Base-by-base conservation (phyloP, 2,329 filamentous ascomycete species). In the Aspergillus transmontanensis region DNA sequence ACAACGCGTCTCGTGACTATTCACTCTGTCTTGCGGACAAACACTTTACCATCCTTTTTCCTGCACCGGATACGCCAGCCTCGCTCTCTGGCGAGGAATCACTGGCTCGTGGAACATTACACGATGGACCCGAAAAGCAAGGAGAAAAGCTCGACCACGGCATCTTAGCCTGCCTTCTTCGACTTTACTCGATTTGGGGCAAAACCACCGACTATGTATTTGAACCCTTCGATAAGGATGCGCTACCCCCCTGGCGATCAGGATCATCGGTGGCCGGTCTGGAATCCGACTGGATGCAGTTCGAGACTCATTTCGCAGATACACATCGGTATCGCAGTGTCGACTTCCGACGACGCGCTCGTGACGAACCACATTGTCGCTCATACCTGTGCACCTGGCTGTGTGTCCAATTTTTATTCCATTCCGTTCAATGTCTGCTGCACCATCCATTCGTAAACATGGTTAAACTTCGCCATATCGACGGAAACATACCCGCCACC, bases 401-500 rank as follows among this genome's bases (percentile, higher is more conserved):
- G 3, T 72, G 65, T 57, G 69, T 71, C 10, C 72, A 73, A 43
- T 72, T 73, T 9, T 60, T 73, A 19, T 68, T 72, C 19, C 71
- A 73, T 55, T 70, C 68, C 2, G 63, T 71, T 19, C 70, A 70
- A 26, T 67, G 66, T 41, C 45, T 72, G 7, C 58, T 73, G 11
- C 70, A 73, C 50, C 72, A 73, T 48, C 72, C 72, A 0, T 73
- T 73, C 32, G 67, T 73, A 11, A 68, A 67, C 1, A 72, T 72
- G 70, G 66, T 68, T 53, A 73, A 73, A 51, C 66, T 73, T 14
- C 69, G 71, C 9, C 64, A 70, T 6, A 65, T 70, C 55, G 66
- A 60, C 9, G 67, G 64, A 2, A 71, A 72, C 28, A 53, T 73
- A 1, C 69, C 71, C 0, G 66, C 69, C 10, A 72, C 72, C 1